These are phyloP conservation scores for Aspergillus sp. DNA, from an alignment of 2,329 filamentous ascomycete genomes.

Conservation along the genomic window DNA sequence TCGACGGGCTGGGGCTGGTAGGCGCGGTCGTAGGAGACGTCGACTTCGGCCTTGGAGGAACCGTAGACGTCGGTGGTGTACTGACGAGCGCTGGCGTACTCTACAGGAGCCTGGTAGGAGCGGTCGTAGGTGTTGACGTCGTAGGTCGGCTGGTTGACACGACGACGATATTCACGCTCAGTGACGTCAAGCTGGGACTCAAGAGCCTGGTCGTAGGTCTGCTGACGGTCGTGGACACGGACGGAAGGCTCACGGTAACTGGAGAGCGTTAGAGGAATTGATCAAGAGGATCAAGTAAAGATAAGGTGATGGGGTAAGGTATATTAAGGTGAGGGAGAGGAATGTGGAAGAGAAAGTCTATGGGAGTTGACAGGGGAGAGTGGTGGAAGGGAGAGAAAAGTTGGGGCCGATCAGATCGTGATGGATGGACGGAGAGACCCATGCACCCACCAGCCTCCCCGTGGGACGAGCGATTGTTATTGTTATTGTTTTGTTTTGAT, in stretches of 20 bases:
- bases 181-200: conserved; percentile 53
- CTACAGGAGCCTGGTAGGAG: conserved; percentile 14
- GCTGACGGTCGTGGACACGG: conserved; percentile 45
- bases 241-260: conserved; percentile 59
- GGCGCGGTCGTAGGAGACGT: conserved; percentile 32
- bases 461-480: too few relatives aligned
- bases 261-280: conserved; percentile 18
- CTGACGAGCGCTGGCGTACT: conserved; percentile 17
- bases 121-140: conserved; percentile 38
- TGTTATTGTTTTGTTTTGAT: conserved; percentile 4
- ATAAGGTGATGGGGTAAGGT: conserved; percentile 10
- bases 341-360: conserved; percentile 1
- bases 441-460: too few relatives aligned
- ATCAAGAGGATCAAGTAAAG: conserved; percentile 8
- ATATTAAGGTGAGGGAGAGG: conserved; percentile 6
- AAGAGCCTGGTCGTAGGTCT: conserved; percentile 42
- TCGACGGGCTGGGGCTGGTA: conserved; percentile 38
- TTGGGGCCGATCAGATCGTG: too few relatives aligned
- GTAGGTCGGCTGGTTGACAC: conserved; percentile 51
- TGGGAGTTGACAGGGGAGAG: background rate
- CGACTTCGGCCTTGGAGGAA: conserved; percentile 13
- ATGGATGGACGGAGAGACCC: too few relatives aligned
- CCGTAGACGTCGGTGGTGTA: conserved; percentile 24
- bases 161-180: conserved; percentile 66
- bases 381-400: conserved; percentile 1